Evolutionary conservation across 257 asterid genomes (phyloP).

Genomic region (Solanum clarkiae): DNA sequence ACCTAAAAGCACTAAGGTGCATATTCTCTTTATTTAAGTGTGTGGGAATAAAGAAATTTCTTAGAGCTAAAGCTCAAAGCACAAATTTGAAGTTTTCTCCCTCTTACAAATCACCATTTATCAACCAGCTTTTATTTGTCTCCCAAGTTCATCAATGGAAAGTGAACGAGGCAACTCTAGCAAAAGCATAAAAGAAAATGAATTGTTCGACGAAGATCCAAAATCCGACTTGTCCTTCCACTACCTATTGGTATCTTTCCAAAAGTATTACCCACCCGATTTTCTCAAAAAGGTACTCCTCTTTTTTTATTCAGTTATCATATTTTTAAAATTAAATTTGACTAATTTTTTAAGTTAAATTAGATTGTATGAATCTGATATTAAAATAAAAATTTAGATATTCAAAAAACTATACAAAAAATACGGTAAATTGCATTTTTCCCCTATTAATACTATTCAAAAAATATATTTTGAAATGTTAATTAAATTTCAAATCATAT

Average conservation of each 20-base stretch:
- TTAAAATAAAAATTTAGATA: too few relatives aligned
- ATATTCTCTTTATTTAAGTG: not conserved
- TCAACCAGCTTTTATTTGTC: not conserved
- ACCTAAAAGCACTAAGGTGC: not conserved
- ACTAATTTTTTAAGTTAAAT: too few relatives aligned
- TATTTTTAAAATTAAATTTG: too few relatives aligned
- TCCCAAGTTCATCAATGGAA: constrained; percentile 16
- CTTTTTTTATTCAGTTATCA: too few relatives aligned
- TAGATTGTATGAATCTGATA: too few relatives aligned
- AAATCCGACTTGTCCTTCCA: not conserved
- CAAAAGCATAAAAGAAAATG: not conserved
- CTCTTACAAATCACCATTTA: not conserved
- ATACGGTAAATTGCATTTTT: too few relatives aligned
- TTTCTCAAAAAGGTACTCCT: constrained; percentile 29
- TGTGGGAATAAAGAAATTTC: not conserved
- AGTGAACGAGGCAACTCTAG: not conserved
- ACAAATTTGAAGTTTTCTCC: not conserved
- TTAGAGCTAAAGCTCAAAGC: not conserved
- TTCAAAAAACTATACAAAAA: too few relatives aligned
- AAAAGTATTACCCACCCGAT: constrained; percentile 22
- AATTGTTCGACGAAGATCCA: constrained; percentile 1
- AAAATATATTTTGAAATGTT: too few relatives aligned
- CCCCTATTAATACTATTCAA: too few relatives aligned
- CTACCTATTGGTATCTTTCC: constrained; percentile 1
- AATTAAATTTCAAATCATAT: too few relatives aligned